phyloP scores from a whole-genome alignment of 768 basidiomycete species.

The Lactifluus subvellereus region DNA sequence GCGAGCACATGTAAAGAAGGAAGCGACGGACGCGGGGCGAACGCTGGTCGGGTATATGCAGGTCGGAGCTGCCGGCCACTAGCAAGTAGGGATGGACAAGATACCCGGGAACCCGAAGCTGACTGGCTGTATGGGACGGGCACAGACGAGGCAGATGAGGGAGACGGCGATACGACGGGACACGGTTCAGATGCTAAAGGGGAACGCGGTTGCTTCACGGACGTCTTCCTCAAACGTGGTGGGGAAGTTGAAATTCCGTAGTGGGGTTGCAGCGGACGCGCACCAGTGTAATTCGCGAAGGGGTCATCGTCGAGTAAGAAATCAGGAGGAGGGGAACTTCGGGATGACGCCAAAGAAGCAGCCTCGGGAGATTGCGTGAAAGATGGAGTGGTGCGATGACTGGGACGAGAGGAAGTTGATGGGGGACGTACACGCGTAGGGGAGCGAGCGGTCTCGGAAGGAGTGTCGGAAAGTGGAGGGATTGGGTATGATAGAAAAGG shows the following conservation, averaged over 20 bases:
- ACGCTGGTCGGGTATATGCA: slow-evolving; percentile 40
- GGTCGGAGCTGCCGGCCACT: slow-evolving; percentile 32
- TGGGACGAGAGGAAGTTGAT: slow-evolving; percentile 20
- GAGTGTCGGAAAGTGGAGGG: slow-evolving; percentile 22
- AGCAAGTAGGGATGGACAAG: slow-evolving; percentile 17
- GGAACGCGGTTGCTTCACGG: slow-evolving; percentile 17
- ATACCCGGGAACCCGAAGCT: slow-evolving; percentile 20
- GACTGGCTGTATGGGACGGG: slow-evolving; percentile 22
- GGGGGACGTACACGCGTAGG: slow-evolving; percentile 24
- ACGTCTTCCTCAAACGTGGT: slow-evolving; percentile 12
- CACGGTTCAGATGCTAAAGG: slow-evolving; percentile 13
- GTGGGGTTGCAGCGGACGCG: slow-evolving; percentile 21
- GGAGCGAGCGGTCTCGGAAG: slow-evolving; percentile 27
- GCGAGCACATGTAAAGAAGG: slow-evolving; percentile 39
- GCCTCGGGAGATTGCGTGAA: slow-evolving; percentile 1
- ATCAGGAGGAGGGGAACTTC: slow-evolving; percentile 31
- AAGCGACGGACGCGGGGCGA: slow-evolving; percentile 37
- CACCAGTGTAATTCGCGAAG: slow-evolving; percentile 53
- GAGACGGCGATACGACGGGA: slow-evolving; percentile 6
- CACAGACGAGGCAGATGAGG: slow-evolving; percentile 1
- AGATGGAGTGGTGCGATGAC: slow-evolving; percentile 6
- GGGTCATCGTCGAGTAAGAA: slow-evolving; percentile 64
- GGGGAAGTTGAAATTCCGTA: slow-evolving; percentile 21
- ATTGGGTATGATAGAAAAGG: slow-evolving; percentile 37
- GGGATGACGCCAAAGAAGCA: slow-evolving; percentile 17